Evolutionary conservation across 1,284 basidiomycete species (phyloP).

Genomic region (Crepidotus sp.): DNA sequence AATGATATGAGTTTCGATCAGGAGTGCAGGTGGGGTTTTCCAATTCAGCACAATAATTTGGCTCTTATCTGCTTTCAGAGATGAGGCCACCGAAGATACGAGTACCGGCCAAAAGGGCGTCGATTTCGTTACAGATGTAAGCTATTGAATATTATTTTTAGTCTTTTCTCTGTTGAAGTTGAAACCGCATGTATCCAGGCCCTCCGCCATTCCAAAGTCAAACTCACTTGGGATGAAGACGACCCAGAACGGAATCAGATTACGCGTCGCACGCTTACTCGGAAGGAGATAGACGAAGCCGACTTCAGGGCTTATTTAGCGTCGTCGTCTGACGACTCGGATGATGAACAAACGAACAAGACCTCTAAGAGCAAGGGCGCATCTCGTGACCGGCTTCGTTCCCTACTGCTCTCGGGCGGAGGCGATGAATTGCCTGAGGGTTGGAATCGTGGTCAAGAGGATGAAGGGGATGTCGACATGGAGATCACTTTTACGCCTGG

Average conservation of each 20-base stretch:
- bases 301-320: conserved; percentile 85
- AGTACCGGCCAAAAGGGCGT: conserved; percentile 63
- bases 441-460: conserved; percentile 47
- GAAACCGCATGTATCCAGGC: conserved; percentile 43
- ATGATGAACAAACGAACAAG: conserved; percentile 28
- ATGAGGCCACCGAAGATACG: conserved; percentile 73
- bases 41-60: conserved; percentile 1
- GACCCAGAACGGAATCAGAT: conserved; percentile 82
- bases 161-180: background rate
- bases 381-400: conserved; percentile 59
- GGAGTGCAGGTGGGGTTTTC: conserved; percentile 51
- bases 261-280: conserved; percentile 70
- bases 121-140: conserved; percentile 90
- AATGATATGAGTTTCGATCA: conserved; percentile 88
- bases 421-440: conserved; percentile 67
- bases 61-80: conserved; percentile 38
- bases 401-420: conserved; percentile 58
- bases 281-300: conserved; percentile 80
- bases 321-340: conserved; percentile 55
- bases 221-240: conserved; percentile 98
- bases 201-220: conserved; percentile 96
- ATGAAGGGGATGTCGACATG: conserved; percentile 63
- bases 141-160: conserved; percentile 25
- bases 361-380: conserved; percentile 30
- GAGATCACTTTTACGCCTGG: conserved; percentile 91